Evolutionary conservation across 768 basidiomycete genomes (phyloP).

Genomic region (Boletus eberwhitei): DNA sequence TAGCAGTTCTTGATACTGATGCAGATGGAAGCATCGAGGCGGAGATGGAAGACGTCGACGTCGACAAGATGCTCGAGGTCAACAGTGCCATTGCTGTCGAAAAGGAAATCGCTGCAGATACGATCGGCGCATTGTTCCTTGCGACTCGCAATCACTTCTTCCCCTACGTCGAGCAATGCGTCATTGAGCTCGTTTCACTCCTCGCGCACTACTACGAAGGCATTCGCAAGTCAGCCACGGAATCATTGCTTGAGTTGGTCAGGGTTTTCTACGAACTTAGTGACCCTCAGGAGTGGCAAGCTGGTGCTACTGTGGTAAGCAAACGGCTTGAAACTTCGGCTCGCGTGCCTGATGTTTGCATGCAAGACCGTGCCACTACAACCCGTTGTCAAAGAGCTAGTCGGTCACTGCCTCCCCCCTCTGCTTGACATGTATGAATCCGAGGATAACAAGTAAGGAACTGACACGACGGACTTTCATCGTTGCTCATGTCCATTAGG

Average conservation of each 20-base stretch:
- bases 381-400: constrained; percentile 72
- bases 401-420: constrained; percentile 66
- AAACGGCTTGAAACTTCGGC: background rate
- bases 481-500: constrained; percentile 40
- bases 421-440: constrained; percentile 87
- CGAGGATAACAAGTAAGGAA: constrained; percentile 94
- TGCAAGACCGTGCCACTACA: constrained; percentile 49
- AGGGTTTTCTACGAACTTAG: constrained; percentile 90
- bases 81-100: constrained; percentile 97
- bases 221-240: constrained; percentile 89
- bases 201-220: constrained; percentile 96
- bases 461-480: background rate
- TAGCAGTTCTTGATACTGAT: constrained; percentile 55
- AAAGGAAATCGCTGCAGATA: constrained; percentile 98
- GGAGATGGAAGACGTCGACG: constrained; percentile 75
- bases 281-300: constrained; percentile 76
- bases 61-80: constrained; percentile 87
- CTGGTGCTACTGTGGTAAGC: constrained; percentile 66
- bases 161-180: constrained; percentile 82
- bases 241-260: constrained; percentile 84
- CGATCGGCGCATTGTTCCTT: constrained; percentile 86
- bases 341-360: constrained; percentile 6
- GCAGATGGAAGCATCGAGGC: constrained; percentile 53
- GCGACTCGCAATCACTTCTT: constrained; percentile 82
- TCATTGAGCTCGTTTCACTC: constrained; percentile 73